phyloP scores from a whole-genome alignment of 371 early-diverging fungal species.

The Nematocida sp. region DNA sequence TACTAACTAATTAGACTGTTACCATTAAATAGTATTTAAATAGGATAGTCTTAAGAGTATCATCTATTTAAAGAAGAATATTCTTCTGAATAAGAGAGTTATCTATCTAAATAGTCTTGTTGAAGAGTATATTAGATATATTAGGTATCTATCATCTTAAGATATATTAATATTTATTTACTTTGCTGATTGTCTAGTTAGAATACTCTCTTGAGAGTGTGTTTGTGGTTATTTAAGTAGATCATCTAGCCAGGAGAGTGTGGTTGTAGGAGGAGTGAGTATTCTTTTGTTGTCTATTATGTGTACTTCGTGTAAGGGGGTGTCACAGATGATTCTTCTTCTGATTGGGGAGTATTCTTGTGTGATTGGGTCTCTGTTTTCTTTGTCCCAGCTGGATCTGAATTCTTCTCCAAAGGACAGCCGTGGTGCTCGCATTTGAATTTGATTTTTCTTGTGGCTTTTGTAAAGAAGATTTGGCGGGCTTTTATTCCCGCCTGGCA shows the following conservation, averaged over 20 bases:
- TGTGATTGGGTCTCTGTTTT: constrained; percentile 35
- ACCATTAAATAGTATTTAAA: too few relatives aligned
- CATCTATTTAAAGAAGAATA: too few relatives aligned
- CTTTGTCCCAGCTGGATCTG: constrained; percentile 42
- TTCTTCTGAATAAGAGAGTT: too few relatives aligned
- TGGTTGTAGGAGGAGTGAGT: not conserved
- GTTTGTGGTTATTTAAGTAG: constrained; percentile 1
- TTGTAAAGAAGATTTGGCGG: constrained; percentile 26
- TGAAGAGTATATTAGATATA: too few relatives aligned
- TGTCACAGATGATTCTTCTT: not conserved
- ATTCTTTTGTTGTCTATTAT: not conserved
- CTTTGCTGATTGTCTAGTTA: too few relatives aligned
- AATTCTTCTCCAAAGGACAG: constrained; percentile 42
- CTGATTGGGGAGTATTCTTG: constrained; percentile 28
- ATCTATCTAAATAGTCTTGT: too few relatives aligned
- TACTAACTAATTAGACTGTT: too few relatives aligned
- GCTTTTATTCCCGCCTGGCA: constrained; percentile 22
- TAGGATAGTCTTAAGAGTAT: too few relatives aligned
- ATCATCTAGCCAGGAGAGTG: constrained; percentile 35
- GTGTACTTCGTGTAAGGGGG: not conserved
- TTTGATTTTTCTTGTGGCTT: too few relatives aligned
- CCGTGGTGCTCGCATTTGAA: constrained; percentile 46
- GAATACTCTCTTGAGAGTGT: not conserved
- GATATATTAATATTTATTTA: too few relatives aligned
- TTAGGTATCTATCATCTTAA: too few relatives aligned